Base-by-base conservation (phyloP, 331 rosid species). In the Cydonia oblonga region DNA sequence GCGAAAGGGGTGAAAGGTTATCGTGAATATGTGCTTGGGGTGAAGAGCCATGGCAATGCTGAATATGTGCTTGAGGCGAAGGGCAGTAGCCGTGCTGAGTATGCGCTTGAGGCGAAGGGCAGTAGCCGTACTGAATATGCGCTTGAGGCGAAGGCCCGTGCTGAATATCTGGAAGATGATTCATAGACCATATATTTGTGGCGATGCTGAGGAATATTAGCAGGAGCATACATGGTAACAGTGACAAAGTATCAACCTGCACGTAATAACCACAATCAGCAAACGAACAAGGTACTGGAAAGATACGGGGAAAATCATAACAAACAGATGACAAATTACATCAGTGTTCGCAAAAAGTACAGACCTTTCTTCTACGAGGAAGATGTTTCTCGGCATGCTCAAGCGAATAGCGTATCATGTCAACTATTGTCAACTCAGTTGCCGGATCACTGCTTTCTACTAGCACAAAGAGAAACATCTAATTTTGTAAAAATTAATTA, bases 351-450 rank as follows among this genome's bases (percentile, higher is more conserved):
- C 33, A 78, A 53, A 38, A 38, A 75, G 72, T 70, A 68, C 82
- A 54, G 71, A 88, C 97, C 93, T 82, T 87, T 44, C n/a, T 59
- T 83, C 81, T 86, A 62, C 30, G 86, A 54, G 88, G 81, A 75
- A 87, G 75, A 79, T 89, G 82, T 82, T 84, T 86, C 58, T 93
- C 97, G 38, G 98, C 92, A 70, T 86, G 98, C 79, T 80, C 97
- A 73, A 93, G 90, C 38, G 89, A 77, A 78, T 85, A 85, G 40
- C 77, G 78, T 71, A 93, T 70, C 97, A 93, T 85, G 77, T 82
- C 83, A 69, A 84, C 33, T 53, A 89, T 82, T 42, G 88, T 67
- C 75, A 85, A 61, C 70, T 81, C 80, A 18, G 90, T 89, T 49
- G 68, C 89, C 7, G 62, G 80, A 82, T 84, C 88, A 74, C 78